Percentiles rank a stretch among this genome's conserved stretches.
Evolutionary conservation across 1,284 basidiomycete species (phyloP).

Genomic region (Vanrija pseudolonga): DNA sequence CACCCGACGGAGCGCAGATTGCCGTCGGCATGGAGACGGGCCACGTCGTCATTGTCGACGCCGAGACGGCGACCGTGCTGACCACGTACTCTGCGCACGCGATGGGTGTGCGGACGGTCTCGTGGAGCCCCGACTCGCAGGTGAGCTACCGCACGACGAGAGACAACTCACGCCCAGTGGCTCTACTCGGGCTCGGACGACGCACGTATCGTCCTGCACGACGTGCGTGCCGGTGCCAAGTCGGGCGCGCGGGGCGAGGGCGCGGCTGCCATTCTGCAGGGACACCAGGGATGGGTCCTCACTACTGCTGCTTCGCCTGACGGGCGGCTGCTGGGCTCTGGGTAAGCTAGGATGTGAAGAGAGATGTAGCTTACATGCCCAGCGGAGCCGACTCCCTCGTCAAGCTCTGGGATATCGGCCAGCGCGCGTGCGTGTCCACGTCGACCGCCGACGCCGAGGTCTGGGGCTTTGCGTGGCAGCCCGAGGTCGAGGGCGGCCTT

Average conservation of each 20-base stretch:
- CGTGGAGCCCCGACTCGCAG: constrained; percentile 72
- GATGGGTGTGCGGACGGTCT: constrained; percentile 72
- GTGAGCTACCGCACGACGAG: no score
- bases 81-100: constrained; percentile 77
- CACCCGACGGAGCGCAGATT: constrained; percentile 73
- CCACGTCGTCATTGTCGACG: constrained; percentile 74
- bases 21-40: constrained; percentile 75
- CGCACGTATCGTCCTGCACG: constrained; percentile 77
- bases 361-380: not conserved
- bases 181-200: constrained; percentile 82
- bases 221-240: constrained; percentile 56
- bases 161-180: constrained; percentile 50
- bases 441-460: constrained; percentile 73
- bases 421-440: constrained; percentile 71
- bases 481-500: constrained; percentile 57
- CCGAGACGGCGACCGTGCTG: constrained; percentile 61
- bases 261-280: constrained; percentile 72
- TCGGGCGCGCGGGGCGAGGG: constrained; percentile 52
- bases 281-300: constrained; percentile 83
- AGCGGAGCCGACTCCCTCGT: constrained; percentile 80
- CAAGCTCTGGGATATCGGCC: constrained; percentile 80
- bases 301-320: constrained; percentile 74
- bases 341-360: constrained; percentile 55
- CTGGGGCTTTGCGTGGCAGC: constrained; percentile 80
- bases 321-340: constrained; percentile 68